Conservation (phyloP, 345 rosid genomes). For the Ceriops decandra region DNA sequence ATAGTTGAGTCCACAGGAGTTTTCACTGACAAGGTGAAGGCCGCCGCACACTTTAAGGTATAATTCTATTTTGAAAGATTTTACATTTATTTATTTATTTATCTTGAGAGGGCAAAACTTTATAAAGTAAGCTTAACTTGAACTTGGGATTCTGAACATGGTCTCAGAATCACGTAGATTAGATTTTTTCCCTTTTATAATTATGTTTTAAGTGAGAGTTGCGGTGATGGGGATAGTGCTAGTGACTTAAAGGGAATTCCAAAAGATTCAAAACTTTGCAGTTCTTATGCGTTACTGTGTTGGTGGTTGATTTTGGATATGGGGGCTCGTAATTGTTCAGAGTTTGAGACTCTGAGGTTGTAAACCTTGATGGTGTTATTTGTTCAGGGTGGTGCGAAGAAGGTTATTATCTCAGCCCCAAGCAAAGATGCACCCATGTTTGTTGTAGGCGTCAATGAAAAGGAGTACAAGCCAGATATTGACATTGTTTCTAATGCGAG, state of each 20-base stretch:
- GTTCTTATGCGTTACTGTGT: too few species aligned
- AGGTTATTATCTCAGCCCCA: constrained; percentile 85
- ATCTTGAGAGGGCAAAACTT: not conserved
- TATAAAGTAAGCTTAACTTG: too few species aligned
- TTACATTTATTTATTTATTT: not conserved
- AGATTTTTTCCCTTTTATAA: too few species aligned
- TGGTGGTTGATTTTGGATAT: too few species aligned
- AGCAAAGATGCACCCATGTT: constrained; percentile 98
- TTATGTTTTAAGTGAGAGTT: too few species aligned
- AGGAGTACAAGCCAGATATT: constrained; percentile 71
- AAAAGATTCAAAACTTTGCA: too few species aligned
- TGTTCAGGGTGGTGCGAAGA: constrained; percentile 89
- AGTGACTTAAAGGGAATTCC: too few species aligned
- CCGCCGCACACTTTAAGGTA: constrained; percentile 86
- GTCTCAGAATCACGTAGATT: too few species aligned
- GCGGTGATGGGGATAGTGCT: too few species aligned
- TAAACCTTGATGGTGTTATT: not conserved
- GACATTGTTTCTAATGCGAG: constrained; percentile 86
- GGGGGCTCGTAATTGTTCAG: too few species aligned
- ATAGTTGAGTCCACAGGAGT: constrained; percentile 78
- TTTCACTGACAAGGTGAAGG: constrained; percentile 82
- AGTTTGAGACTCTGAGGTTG: not conserved
- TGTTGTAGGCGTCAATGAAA: constrained; percentile 84
- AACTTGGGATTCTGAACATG: too few species aligned
- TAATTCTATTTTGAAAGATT: not conserved